Base-by-base conservation (phyloP, 177 flowering plant species). In the Viscum album region DNA sequence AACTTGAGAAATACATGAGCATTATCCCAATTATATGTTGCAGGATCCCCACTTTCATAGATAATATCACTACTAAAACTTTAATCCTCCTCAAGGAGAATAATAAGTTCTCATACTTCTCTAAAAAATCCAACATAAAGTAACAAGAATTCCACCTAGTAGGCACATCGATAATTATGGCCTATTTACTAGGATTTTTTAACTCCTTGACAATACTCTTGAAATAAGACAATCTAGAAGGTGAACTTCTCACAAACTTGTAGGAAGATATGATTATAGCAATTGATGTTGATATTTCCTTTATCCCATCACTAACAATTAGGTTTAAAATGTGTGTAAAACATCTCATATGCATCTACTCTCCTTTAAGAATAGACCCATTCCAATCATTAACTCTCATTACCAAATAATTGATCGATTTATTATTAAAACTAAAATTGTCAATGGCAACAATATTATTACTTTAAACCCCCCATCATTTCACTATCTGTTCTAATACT, bases 131-230 rank as follows among this genome's bases (percentile, higher is more conserved):
- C 61, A 56, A 56, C 61, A 56, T 26, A 6, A 28, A 56, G 19
- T 56, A 56, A 17, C 32, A n/a, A 28, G 30, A 56, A 56, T 56
- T 56, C 61, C 61, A 56, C 32, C 61, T n/a, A n/a, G 61, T 56
- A n/a, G 30, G 3, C 4, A 28, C 61, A 56, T 56, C 61, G 2
- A 56, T 8, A 28, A 30, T n/a, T 26, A 28, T 12, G 1, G 29
- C 3, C 7, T 7, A 6, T 17, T 56, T 56, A n/a, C 61, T 4
- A 6, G 3, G 1, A 4, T n/a, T 28, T 17, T 56, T 56, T 17
- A n/a, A 2, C 4, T 26, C 16, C 6, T 56, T n/a, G 1, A 28
- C 31, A 28, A 7, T 2, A 5, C 29, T 28, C 30, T 56, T 28
- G 16, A 56, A 56, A 2, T 2, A n/a, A 4, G 8, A 11, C 30